Evolutionary conservation across 495 filamentous ascomycete species (phyloP).

Genomic region (Beverwykella pulmonaria): DNA sequence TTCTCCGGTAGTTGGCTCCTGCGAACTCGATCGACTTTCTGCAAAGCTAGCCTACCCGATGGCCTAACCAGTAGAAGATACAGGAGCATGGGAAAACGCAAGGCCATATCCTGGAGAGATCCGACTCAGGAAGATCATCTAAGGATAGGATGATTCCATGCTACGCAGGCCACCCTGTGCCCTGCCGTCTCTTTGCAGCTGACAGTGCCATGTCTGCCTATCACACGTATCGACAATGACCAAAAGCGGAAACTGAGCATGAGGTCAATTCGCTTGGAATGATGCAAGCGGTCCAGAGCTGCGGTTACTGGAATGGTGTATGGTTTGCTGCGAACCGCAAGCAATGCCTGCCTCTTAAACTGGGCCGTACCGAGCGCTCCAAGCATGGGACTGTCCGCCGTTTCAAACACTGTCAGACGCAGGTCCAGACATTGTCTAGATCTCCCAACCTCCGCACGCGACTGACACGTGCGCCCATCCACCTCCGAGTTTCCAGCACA

Average conservation of each 20-base stretch:
- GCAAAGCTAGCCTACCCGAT: background rate
- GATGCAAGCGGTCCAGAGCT: conserved; percentile 23
- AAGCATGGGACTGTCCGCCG: background rate
- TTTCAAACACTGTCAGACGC: background rate
- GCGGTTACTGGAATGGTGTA: background rate
- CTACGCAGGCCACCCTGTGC: background rate
- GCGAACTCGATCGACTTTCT: background rate
- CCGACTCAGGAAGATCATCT: background rate
- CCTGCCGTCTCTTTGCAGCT: background rate
- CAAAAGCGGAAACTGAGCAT: conserved; percentile 20
- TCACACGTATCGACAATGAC: background rate
- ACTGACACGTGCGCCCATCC: background rate
- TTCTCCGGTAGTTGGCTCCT: background rate
- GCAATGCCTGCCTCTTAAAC: background rate
- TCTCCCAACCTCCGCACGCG: background rate
- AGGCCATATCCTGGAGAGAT: background rate
- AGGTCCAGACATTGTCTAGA: background rate
- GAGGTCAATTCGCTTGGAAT: conserved; percentile 19
- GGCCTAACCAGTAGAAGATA: background rate
- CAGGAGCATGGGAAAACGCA: background rate
- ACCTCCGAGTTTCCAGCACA: background rate
- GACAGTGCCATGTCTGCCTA: background rate
- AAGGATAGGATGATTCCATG: background rate
- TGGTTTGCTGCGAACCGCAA: background rate
- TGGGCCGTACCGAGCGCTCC: background rate